A percentile compares a stretch with the other conserved stretches of the same genome.
phyloP scores from a whole-genome alignment of 768 basidiomycete species.

The Suillus luteus region DNA sequence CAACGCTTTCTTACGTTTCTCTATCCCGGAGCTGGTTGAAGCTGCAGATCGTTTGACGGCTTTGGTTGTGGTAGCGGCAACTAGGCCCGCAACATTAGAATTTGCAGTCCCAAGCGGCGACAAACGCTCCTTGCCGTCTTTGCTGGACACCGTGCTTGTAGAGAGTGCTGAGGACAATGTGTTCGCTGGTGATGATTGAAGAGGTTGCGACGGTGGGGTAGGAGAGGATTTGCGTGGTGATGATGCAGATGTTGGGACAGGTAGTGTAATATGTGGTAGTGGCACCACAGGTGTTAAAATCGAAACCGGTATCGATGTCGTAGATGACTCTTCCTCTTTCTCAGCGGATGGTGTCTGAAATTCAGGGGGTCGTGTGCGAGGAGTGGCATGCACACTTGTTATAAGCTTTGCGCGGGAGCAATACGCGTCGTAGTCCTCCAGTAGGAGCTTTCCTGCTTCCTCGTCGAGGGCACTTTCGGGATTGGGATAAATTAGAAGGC shows the following conservation, averaged over 20 bases:
- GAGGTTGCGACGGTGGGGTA: conserved; percentile 40
- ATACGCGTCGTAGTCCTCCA: conserved; percentile 90
- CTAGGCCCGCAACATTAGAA: conserved; percentile 56
- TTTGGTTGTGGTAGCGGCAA: conserved; percentile 46
- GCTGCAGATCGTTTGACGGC: conserved; percentile 67
- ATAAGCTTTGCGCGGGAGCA: conserved; percentile 85
- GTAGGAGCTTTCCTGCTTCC: conserved; percentile 88
- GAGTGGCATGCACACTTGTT: conserved; percentile 89
- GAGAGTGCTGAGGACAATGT: conserved; percentile 44
- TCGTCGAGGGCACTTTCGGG: conserved; percentile 96
- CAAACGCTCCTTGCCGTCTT: conserved; percentile 57
- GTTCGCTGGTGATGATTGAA: conserved; percentile 40
- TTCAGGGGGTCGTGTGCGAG: conserved; percentile 70
- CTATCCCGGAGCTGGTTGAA: conserved; percentile 57
- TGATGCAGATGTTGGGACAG: conserved; percentile 43
- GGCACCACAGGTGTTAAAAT: conserved; percentile 23
- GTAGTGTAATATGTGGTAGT: conserved; percentile 23
- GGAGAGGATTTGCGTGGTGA: conserved; percentile 47
- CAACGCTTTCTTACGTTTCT: conserved; percentile 88
- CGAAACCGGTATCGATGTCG: conserved; percentile 9
- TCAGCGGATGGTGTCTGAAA: conserved; percentile 52
- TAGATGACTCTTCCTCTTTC: conserved; percentile 24
- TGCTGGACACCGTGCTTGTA: conserved; percentile 30
- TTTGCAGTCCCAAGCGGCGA: conserved; percentile 73
- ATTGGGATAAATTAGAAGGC: conserved; percentile 94